A percentile compares a stretch with the other conserved stretches of the same genome.
Evolutionary conservation across 495 filamentous ascomycete genomes (phyloP).

Genomic region (Talaromyces thailandensis): DNA sequence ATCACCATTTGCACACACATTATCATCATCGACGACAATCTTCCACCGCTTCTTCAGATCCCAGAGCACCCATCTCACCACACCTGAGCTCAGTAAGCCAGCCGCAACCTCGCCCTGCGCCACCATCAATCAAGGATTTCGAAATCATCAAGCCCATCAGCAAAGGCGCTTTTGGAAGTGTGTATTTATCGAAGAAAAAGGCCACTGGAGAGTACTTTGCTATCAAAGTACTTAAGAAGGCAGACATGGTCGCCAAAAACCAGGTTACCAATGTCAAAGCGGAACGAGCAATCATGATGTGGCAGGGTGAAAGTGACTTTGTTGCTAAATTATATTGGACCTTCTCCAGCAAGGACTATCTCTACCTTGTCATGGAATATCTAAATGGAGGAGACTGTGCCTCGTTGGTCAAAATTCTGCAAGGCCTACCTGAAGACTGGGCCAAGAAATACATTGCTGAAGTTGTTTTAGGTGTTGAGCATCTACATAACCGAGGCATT

Average conservation of each 20-base stretch:
- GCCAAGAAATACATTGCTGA: constrained; percentile 94
- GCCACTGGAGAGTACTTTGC: constrained; percentile 96
- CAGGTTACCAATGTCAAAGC: constrained; percentile 99
- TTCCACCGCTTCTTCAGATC: constrained; percentile 64
- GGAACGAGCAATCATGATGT: constrained; percentile 99
- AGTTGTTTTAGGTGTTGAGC: constrained; percentile 89
- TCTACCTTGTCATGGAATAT: constrained; percentile 99
- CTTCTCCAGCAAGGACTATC: constrained; percentile 97
- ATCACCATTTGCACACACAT: constrained; percentile 26
- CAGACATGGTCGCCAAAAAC: constrained; percentile 99
- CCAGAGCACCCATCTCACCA: constrained; percentile 70
- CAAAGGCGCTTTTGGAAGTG: constrained; percentile 96
- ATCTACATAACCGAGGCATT: constrained; percentile 88
- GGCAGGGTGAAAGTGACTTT: constrained; percentile 98
- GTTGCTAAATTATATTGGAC: constrained; percentile 99
- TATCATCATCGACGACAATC: constrained; percentile 86
- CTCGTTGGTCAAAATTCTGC: constrained; percentile 88
- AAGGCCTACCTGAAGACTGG: constrained; percentile 91
- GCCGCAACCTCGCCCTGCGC: constrained; percentile 71
- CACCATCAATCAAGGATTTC: constrained; percentile 96
- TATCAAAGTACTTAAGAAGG: constrained; percentile 97
- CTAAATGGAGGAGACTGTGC: constrained; percentile 96
- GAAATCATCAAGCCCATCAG: constrained; percentile 99
- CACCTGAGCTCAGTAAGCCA: constrained; percentile 58
- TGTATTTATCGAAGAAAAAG: constrained; percentile 96